Base-by-base conservation (phyloP, 2,329 filamentous ascomycete species). In the Cladosporium sp. region DNA sequence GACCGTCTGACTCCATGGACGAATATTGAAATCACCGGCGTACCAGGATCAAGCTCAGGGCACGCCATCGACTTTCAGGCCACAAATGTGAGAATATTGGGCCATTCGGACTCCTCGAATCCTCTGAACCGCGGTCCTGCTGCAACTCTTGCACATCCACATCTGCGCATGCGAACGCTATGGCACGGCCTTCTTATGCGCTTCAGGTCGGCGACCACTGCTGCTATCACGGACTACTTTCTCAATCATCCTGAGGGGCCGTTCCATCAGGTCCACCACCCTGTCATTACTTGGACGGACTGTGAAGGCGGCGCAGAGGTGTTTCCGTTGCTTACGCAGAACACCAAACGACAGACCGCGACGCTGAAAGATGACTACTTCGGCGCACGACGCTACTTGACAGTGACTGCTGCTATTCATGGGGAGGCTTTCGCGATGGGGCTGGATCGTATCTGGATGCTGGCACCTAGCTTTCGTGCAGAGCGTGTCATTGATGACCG, bases 371-470 rank as follows among this genome's bases (percentile, higher is more conserved):
- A 41, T 5, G 39, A 41, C 4, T 41, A 41, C 19, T 41, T 41
- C n/a, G 39, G 39, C 9, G 39, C 19, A 27, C 39, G 19, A 2
- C 39, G 39, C 8, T 41, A 41, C n/a, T 13, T 41, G 19, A n/a
- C 39, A 7, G 39, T 41, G 7, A 41, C 39, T 27, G 39, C 39
- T n/a, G 39, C 39, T 13, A 41, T 41, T 13, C 39, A 41, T 20
- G 39, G 39, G 11, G 39, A 41, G 20, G 19, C 39, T 2, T 41
- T 41, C n/a, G 39, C 39, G n/a, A 41, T 41, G 39, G 39, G 39
- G 11, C 13, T 41, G 5, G 39, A 41, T 13, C 39, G 39, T 17
- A 41, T 41, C 11, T 41, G 39, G 39, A 41, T 41, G 39, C 5
- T 41, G 19, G 39, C 39, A 7, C 39, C 39, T 4, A 41, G 39